Conservation (phyloP, 345 rosid species). For the Brassica carinata region DNA sequence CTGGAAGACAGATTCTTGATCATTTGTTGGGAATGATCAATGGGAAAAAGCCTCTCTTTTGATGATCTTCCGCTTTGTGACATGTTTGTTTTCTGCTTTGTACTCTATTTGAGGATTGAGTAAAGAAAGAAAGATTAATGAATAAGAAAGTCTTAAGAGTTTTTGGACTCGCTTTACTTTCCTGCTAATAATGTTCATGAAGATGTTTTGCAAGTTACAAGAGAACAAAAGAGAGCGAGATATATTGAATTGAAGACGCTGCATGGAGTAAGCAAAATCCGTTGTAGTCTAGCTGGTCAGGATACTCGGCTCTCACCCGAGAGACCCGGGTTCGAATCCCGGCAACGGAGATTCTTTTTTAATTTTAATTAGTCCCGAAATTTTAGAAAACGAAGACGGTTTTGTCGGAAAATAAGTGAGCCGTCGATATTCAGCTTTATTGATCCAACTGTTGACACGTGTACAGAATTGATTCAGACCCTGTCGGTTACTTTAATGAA, state of each 20-base stretch:
- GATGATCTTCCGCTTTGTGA: not conserved
- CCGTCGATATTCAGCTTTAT: not conserved
- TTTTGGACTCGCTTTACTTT: not conserved
- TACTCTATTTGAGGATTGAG: not conserved
- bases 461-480: not conserved
- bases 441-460: not conserved
- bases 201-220: not conserved
- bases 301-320: constrained; percentile 84
- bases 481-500: constrained; percentile 23
- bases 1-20: constrained; percentile 69
- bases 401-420: not conserved
- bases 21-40: constrained; percentile 83
- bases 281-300: constrained; percentile 42
- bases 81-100: not conserved
- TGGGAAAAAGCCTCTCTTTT: constrained; percentile 46
- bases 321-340: constrained; percentile 72
- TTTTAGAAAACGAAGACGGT: not conserved
- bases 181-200: not conserved
- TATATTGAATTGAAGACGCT: not conserved
- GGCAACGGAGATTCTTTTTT: constrained; percentile 52
- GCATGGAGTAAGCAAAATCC: not conserved
- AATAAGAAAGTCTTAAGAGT: not conserved
- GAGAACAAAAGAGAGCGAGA: not conserved
- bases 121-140: not conserved
- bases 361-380: not conserved